A percentile compares a stretch with the other conserved stretches of the same genome.
Conservation (phyloP, 164 flowering plant species). For the Buxus sempervirens region DNA sequence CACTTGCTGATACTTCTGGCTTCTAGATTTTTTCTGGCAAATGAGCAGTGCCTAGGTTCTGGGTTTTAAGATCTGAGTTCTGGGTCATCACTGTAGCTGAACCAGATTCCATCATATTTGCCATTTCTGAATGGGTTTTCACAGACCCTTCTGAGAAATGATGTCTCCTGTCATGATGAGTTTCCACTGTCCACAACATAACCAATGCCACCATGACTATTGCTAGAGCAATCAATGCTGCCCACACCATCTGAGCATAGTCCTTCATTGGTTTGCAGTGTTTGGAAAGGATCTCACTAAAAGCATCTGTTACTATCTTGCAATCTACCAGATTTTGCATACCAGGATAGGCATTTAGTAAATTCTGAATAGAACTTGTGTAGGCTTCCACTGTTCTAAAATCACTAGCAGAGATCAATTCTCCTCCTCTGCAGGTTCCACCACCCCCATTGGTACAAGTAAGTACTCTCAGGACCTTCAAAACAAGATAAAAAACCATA, state of each 20-base stretch:
- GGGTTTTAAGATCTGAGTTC: constrained; percentile 1
- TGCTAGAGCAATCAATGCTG: constrained; percentile 40
- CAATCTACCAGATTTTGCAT: constrained; percentile 74
- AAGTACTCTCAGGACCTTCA: constrained; percentile 45
- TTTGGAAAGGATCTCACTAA: constrained; percentile 46
- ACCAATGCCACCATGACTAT: constrained; percentile 51
- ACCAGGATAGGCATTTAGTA: constrained; percentile 62
- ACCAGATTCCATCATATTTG: constrained; percentile 20
- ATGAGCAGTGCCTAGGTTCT: background rate
- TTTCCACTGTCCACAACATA: constrained; percentile 41
- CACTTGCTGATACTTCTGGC: background rate
- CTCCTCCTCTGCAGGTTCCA: constrained; percentile 40
- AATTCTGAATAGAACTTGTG: constrained; percentile 56
- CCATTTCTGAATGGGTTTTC: constrained; percentile 31
- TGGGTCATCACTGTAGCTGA: background rate
- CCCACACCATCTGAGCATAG: constrained; percentile 53
- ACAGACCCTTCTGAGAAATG: constrained; percentile 43
- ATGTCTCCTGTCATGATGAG: constrained; percentile 29
- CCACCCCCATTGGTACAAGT: constrained; percentile 43
- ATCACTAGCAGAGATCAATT: constrained; percentile 27
- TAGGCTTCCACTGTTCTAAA: constrained; percentile 42
- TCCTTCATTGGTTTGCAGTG: constrained; percentile 77
- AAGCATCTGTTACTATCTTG: constrained; percentile 56
- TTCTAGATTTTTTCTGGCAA: background rate
- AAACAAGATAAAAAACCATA: background rate